Conservation (phyloP, 805 yeast species). For the Pichia paraexigua region DNA sequence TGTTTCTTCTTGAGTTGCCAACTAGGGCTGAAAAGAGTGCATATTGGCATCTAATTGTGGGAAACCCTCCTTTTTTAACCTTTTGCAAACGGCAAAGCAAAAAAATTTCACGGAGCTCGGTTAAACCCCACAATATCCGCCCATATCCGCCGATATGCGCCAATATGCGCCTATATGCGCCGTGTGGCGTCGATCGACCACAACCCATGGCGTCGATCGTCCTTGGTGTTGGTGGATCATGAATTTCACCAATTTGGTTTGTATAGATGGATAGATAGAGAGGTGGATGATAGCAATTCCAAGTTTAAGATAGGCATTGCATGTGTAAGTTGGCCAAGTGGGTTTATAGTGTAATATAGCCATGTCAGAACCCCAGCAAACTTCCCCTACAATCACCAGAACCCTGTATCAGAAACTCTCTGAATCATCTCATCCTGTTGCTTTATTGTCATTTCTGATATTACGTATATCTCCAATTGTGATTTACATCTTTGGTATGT, state of each 20-base stretch:
- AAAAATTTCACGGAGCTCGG: neutral
- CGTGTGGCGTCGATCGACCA: neutral
- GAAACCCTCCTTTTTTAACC: neutral
- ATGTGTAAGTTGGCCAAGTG: neutral
- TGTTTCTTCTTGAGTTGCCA: too few species aligned
- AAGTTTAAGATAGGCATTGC: too few species aligned
- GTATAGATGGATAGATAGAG: too few species aligned
- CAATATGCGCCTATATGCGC: neutral
- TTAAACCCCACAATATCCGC: neutral
- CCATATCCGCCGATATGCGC: neutral
- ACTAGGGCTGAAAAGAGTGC: too few species aligned
- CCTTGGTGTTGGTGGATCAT: too few species aligned
- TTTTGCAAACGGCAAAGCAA: too few species aligned
- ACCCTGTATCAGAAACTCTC: slow-evolving; percentile 40
- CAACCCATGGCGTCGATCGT: neutral
- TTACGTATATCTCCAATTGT: slow-evolving; percentile 58
- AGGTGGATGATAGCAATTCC: too few species aligned
- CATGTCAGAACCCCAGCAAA: neutral
- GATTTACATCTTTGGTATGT: slow-evolving; percentile 61
- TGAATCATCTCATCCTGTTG: slow-evolving; percentile 80
- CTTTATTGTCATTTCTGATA: slow-evolving; percentile 53
- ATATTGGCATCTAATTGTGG: too few species aligned
- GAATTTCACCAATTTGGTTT: too few species aligned
- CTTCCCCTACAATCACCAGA: slow-evolving; percentile 13
- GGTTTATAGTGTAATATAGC: too few species aligned